phyloP scores from a whole-genome alignment of 805 yeast genomes.

The Kluyveromyces nonfermentans region DNA sequence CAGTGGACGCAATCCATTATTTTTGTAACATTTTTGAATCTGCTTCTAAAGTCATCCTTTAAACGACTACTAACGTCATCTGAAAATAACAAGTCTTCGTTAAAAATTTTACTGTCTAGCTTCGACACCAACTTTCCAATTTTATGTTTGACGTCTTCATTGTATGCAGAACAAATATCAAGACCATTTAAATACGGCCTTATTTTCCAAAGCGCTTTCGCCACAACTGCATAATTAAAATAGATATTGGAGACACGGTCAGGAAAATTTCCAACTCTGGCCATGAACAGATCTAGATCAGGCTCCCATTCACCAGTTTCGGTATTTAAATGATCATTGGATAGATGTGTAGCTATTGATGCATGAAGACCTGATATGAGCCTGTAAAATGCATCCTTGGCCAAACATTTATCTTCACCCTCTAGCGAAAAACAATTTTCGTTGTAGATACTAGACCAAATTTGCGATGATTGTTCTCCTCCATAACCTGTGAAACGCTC shows the following conservation, averaged over 20 bases:
- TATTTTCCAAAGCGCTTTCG: constrained; percentile 70
- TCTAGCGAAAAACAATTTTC: constrained; percentile 73
- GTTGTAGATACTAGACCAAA: constrained; percentile 87
- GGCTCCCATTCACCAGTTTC: constrained; percentile 78
- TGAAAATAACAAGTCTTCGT: constrained; percentile 42
- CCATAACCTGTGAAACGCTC: constrained; percentile 96
- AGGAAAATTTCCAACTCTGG: constrained; percentile 80
- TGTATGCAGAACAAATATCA: constrained; percentile 39
- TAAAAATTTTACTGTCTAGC: constrained; percentile 33
- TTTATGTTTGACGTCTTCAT: constrained; percentile 36
- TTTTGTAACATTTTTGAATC: constrained; percentile 82
- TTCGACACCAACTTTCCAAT: constrained; percentile 33
- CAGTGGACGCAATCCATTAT: constrained; percentile 99
- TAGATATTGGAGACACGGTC: constrained; percentile 86
- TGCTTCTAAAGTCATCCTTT: constrained; percentile 76
- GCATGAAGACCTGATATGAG: constrained; percentile 91
- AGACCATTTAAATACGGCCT: constrained; percentile 42
- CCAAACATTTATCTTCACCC: constrained; percentile 55
- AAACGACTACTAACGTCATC: constrained; percentile 38
- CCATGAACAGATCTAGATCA: constrained; percentile 70
- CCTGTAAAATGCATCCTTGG: constrained; percentile 81
- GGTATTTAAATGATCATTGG: constrained; percentile 69
- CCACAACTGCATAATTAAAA: constrained; percentile 82
- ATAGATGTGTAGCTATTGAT: constrained; percentile 84
- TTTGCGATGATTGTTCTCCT: constrained; percentile 83